Base-by-base conservation (phyloP, 371 early-diverging fungal species). In the Mucor saturninus region DNA sequence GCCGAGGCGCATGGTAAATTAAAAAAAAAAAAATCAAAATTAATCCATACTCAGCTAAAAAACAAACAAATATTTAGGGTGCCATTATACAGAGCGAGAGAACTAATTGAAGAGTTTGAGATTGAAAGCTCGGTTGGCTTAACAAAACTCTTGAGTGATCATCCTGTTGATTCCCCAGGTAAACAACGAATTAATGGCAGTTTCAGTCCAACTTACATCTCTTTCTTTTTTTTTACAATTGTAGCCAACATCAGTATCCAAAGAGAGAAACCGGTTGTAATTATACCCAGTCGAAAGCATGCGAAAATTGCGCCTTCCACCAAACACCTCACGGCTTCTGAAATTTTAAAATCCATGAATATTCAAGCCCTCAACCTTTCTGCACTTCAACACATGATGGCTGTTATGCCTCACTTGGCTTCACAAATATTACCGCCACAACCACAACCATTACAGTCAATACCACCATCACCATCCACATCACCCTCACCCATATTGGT, bases 101-200 rank as follows among this genome's bases (percentile, higher is more conserved):
- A 81, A 56, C 65, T 84, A 28, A 74, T 78, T 11, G 77, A 77
- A 50, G 84, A 81, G 59, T 84, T 79, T 56, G 75, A 77, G 21
- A 68, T 84, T 54, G 83, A 80, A 54, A 61, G 75, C 30, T 67
- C 76, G 1, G 73, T 76, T 9, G 80, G 83, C 5, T 56, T 83
- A 31, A 71, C 73, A 6, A 77, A 76, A 49, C 68, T 83, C 52
- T 64, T 83, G 42, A 77, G 79, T 46, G 80, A 83, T 58, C 65
- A 80, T 28, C 80, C 80, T 3, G 43, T 74, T 11, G 11, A 21
- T 14, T 2, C n/a, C 8, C 21, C n/a, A 21, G 21, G 21, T 21
- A 21, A 21, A 21, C 21, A 21, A 21, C 21, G 21, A 21, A 21
- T 0, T 21, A 21, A 21, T 21, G 21, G 21, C 21, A 21, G 21